Base-by-base conservation (phyloP, 2,329 filamentous ascomycete genomes). In the Arthrobotrys musiformis region DNA sequence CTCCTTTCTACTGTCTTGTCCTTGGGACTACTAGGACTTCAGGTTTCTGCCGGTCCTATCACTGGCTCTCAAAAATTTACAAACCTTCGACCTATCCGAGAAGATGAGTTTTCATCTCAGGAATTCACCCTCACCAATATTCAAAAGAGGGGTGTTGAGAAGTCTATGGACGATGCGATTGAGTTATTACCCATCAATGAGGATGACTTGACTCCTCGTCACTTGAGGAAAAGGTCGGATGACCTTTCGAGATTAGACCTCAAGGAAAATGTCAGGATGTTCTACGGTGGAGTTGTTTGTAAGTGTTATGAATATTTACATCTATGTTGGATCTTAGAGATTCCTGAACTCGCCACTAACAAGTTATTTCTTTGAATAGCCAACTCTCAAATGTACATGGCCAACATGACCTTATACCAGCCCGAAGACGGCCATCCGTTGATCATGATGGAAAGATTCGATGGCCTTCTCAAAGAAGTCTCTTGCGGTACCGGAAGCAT, bases 401-500 rank as follows among this genome's bases (percentile, higher is more conserved):
- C 82, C 56, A 81, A 83, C 56, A 82, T 83, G 81, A 83, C 81
- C 0, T 75, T 83, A 2, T 79, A 81, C 61, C 82, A 82, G 6
- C 81, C 81, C 2, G 60, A 80, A 37, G 42, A 52, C 37, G 79
- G 81, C 7, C 75, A 82, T 5, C 81, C 79, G 4, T 80, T 83
- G 37, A 79, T 83, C n/a, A 80, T 81, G 79, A 82, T 83, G 81
- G 82, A 83, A 74, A 78, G 76, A 7, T 82, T 83, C 46, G 82
- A 83, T 40, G 76, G 76, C 1, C 77, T 83, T 22, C 82, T 81
- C 0, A 78, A 76, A n/a, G 63, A 70, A 0, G 82, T 82, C 22
- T 80, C 82, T 63, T 83, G 82, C 70, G 67, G 52, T 19, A 79
- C 17, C 17, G 40, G 48, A 8, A 44, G 73, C 1, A 80, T 83